Evolutionary conservation across 1,139 yeast genomes (phyloP), one percentile per base, ranked within the genome.

Genomic region (Kurtzmaniella quercitrusa): DNA sequence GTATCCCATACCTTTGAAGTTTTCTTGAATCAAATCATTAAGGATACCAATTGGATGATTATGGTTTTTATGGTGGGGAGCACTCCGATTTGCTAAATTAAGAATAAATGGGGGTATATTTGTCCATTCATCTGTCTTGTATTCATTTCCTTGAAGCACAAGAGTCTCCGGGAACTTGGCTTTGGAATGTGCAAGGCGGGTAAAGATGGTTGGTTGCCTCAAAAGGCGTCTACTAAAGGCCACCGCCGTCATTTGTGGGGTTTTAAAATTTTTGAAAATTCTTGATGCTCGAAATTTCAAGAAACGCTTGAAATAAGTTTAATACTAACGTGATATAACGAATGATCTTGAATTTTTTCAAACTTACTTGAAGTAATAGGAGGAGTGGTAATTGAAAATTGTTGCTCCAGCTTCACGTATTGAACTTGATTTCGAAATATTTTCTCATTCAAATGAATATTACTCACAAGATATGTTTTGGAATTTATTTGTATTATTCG

Each of bases 1-100:
- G 61, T 85, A 86, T 1, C 93, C 95, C 47, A 82, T 64, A 0
- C 76, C 80, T 33, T 71, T 54, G 56, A 93, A 80, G 49, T 83
- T 80, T 15, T 62, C 65, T 58, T 91, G 95, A 41, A 93, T 81
- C 47, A 91, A 68, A 17, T 79, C 74, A 37, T 91, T 76, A 26
- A 93, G 73, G 43, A 91, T 91, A 6, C 97, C 96, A 43, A 93
- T 80, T 7, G 98, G 98, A 59, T 93, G 98, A 51, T 79, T 66
- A 14, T 80, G 78, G 47, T 87, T 71, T 42, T 81, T 73, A 60
- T 91, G 96, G 17, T 19, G 37, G 9, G 37, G 37, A 18, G 91
- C 68, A 44, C 84, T 77, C 49, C 96, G 74, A 23, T 82, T 84
- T 2, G 93, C 81, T 35, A 88, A 68, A 3, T 74, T 76, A 17